A percentile compares a stretch with the other conserved stretches of the same genome.
Conservation (phyloP, 352 stramenopile species). For the Albugo laibachii region DNA sequence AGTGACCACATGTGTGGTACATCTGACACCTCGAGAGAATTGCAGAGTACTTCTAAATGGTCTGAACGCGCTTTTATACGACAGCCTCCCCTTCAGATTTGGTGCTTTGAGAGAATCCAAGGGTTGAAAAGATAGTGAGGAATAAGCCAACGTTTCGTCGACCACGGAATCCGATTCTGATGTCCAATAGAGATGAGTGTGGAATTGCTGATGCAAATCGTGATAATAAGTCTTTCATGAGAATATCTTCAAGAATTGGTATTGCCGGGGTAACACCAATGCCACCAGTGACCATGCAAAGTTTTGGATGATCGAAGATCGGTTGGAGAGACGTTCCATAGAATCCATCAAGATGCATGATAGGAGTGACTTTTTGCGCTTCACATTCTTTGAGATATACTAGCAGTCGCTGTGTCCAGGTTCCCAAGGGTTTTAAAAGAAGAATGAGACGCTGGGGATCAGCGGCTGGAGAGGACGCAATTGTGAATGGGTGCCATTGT, state of each 20-base stretch:
- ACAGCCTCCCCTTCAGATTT: neutral
- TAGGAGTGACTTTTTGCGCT: constrained; percentile 7
- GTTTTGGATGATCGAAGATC: constrained; percentile 20
- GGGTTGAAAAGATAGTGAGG: neutral
- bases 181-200: constrained; percentile 13
- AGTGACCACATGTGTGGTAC: too few species aligned
- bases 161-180: constrained; percentile 5
- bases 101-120: neutral
- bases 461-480: constrained; percentile 16
- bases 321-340: constrained; percentile 22
- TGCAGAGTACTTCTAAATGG: constrained; percentile 1
- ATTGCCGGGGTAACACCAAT: constrained; percentile 21
- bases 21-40: neutral
- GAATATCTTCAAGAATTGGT: constrained; percentile 18
- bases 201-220: constrained; percentile 10
- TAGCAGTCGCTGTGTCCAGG: constrained; percentile 22
- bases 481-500: constrained; percentile 31
- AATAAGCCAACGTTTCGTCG: constrained; percentile 6
- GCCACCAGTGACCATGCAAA: constrained; percentile 14
- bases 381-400: constrained; percentile 18
- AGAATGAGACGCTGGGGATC: constrained; percentile 14
- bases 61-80: neutral
- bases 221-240: constrained; percentile 4
- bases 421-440: constrained; percentile 21
- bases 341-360: constrained; percentile 30